Conservation (phyloP, 441 rosid genomes). For the Euphorbia neoarborescens region DNA sequence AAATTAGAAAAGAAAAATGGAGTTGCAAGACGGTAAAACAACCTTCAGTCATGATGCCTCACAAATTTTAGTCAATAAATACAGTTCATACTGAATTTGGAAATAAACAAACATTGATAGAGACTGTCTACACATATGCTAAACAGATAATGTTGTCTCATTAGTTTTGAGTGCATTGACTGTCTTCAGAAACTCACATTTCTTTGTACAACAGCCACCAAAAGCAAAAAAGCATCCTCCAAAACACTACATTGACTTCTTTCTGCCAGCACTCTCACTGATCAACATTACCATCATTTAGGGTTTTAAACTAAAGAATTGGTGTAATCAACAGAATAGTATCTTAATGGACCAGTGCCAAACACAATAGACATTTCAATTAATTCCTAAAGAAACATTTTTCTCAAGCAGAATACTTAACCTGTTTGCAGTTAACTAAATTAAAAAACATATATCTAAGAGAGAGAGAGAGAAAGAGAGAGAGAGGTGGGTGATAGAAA, state of each 20-base stretch:
- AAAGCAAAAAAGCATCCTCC: not conserved
- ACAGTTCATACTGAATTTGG: not conserved
- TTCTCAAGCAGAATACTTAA: not conserved
- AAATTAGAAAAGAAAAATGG: not conserved
- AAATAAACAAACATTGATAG: not conserved
- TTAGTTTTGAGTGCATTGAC: not conserved
- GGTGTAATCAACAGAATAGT: not conserved
- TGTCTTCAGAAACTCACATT: not conserved
- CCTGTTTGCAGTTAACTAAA: too few relatives aligned
- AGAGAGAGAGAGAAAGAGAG: too few relatives aligned
- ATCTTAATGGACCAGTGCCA: not conserved
- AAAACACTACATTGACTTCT: not conserved
- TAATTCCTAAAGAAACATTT: not conserved
- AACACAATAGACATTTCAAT: not conserved
- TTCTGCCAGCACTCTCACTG: not conserved
- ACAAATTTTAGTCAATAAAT: not conserved
- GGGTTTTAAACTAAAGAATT: not conserved
- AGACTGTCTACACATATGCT: not conserved
- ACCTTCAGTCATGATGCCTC: not conserved
- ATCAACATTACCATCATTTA: not conserved
- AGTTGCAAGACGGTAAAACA: not conserved
- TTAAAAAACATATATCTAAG: too few relatives aligned
- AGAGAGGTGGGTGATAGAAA: too few relatives aligned
- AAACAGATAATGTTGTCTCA: not conserved
- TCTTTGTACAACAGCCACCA: not conserved